Evolutionary conservation across 805 yeast genomes (phyloP), one percentile per base, ranked within the genome.

Genomic region (Nakazawaea populi): DNA sequence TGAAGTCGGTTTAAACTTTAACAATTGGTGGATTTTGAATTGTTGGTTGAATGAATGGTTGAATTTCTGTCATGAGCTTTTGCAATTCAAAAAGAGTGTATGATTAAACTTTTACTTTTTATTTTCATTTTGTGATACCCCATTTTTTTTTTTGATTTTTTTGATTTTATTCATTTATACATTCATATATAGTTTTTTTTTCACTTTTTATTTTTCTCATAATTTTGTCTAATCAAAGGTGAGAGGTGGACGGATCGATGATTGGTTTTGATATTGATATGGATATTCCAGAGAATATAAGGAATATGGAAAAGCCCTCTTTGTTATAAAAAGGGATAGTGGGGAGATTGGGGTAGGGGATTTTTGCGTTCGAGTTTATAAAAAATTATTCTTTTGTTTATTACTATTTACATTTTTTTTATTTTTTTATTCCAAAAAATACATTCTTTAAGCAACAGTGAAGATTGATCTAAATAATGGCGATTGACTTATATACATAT

Each of bases 41-140:
- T 49, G 52, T 45, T 49, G 52, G 52, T 35, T 49, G 5, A 44
- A 40, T 32, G 52, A 51, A 32, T 51, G 50, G 50, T 46, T 51
- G 41, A 41, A 37, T 37, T 51, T 32, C 38, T 30, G 47, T 42
- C 14, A 46, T 42, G 53, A 51, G 31, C 12, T 46, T 24, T 31
- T 46, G 30, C 46, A 38, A 41, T 51, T 51, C 39, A 42, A 48
- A 48, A 31, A 41, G 5, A 28, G 7, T 12, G n/a, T 37, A 28
- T 29, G 29, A 27, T 11, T 41, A 32, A 30, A 30, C 14, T 24
- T 24, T 24, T 40, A 2, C 18, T 40, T 40, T 40, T 40, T n/a
- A 24, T 37, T 10, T 12, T 3, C 18, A 37, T 37, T 37, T 12
- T 32, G 11, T 32, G 35, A 9, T 8, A 9, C 11, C 11, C 11